Percentiles rank a stretch among this genome's conserved stretches.
phyloP scores from a whole-genome alignment of 805 yeast genomes.

The Wickerhamomyces queroliae region DNA sequence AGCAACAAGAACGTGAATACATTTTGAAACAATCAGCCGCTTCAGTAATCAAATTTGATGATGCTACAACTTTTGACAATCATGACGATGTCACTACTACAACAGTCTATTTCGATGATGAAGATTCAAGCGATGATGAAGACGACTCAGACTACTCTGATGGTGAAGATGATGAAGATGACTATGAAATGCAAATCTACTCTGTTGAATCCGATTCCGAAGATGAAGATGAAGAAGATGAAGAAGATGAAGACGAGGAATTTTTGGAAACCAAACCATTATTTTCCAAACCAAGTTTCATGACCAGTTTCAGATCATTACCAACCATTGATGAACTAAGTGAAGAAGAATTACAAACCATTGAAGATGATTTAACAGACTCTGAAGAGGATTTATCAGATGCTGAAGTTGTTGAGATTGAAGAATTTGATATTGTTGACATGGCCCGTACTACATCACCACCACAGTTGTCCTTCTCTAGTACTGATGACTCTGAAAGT shows the following conservation, averaged over 20 bases:
- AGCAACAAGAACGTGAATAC: conserved; percentile 1
- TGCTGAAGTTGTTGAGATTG: neutral
- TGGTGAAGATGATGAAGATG: conserved; percentile 12
- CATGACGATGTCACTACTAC: conserved; percentile 1
- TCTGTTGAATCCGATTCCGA: conserved; percentile 9
- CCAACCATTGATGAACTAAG: conserved; percentile 19
- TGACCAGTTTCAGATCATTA: conserved; percentile 14
- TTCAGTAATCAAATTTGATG: neutral
- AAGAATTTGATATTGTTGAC: conserved; percentile 17
- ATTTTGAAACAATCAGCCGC: conserved; percentile 4
- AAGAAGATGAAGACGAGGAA: conserved; percentile 4
- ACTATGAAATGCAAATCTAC: conserved; percentile 6
- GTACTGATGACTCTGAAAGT: conserved; percentile 7
- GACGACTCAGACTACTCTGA: conserved; percentile 8
- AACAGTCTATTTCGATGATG: conserved; percentile 9
- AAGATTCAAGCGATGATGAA: conserved; percentile 8
- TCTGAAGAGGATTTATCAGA: conserved; percentile 7
- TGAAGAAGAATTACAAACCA: conserved; percentile 15
- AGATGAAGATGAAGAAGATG: conserved; percentile 6
- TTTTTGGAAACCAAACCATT: neutral
- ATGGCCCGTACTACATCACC: conserved; percentile 5
- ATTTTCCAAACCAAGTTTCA: neutral
- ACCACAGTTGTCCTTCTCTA: conserved; percentile 14
- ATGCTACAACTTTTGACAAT: conserved; percentile 1
- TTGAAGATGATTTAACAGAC: conserved; percentile 9